phyloP scores from a whole-genome alignment of 2,329 filamentous ascomycete genomes.

The Aspergillus terreus region DNA sequence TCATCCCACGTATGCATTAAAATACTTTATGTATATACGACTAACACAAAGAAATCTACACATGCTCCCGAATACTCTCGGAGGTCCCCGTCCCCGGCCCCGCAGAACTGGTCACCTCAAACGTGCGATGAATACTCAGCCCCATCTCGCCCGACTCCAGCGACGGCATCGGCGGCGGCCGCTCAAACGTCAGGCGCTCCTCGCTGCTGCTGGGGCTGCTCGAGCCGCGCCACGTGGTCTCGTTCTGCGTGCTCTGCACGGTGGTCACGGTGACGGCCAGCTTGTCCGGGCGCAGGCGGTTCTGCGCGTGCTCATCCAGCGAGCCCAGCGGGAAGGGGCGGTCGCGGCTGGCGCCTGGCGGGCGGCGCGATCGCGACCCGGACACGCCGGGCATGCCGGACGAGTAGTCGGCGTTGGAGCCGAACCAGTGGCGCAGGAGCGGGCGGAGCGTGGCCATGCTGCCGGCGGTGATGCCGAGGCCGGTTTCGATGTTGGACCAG shows the following conservation, averaged over 20 bases:
- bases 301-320: conserved; percentile 15
- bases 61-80: conserved; percentile 2
- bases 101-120: conserved; percentile 23
- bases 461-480: conserved; percentile 42
- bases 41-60: not conserved
- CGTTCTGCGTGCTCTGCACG: conserved; percentile 21
- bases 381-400: conserved; percentile 17
- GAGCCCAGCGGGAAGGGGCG: conserved; percentile 24
- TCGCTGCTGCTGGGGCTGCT: conserved; percentile 24
- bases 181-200: conserved; percentile 23
- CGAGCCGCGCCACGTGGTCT: conserved; percentile 13
- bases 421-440: conserved; percentile 36
- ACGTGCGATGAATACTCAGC: conserved; percentile 26
- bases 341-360: conserved; percentile 13
- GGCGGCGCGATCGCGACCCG: conserved; percentile 12
- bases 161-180: conserved; percentile 6
- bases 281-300: conserved; percentile 27
- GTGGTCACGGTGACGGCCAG: conserved; percentile 27
- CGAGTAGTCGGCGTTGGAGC: conserved; percentile 17
- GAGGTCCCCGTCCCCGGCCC: not conserved
- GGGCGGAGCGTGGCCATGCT: conserved; percentile 49
- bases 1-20: not conserved
- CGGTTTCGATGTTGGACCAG: conserved; percentile 34
- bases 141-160: conserved; percentile 16
- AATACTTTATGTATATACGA: not conserved